A percentile compares a stretch with the other conserved stretches of the same genome.
These are phyloP conservation scores for Eucalyptus sp. DNA, from an alignment of 345 rosid species.

Conservation along the genomic window DNA sequence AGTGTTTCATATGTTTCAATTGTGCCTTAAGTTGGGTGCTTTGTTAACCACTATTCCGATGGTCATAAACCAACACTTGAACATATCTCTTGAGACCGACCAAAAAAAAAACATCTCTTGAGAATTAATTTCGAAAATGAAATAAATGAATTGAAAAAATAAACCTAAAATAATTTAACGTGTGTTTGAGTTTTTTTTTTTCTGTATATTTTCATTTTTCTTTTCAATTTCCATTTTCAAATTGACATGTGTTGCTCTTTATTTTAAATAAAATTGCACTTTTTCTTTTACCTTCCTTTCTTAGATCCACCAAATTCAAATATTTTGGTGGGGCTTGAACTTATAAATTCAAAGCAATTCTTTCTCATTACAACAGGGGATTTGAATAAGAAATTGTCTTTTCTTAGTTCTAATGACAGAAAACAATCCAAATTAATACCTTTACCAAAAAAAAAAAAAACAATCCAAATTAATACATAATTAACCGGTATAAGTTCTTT, in stretches of 20 bases:
- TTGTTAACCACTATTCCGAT: no score
- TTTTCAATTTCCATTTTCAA: neutral
- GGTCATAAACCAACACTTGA: neutral
- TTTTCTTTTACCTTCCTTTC: no score
- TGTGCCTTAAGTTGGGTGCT: no score
- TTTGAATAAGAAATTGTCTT: neutral
- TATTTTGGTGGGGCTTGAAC: neutral
- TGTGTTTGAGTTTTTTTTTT: neutral
- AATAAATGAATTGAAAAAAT: neutral
- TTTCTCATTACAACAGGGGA: neutral
- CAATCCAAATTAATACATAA: no score
- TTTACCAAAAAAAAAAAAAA: no score
- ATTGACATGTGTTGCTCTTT: neutral
- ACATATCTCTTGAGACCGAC: neutral
- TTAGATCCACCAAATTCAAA: neutral
- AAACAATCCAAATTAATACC: no score
- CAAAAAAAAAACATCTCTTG: no score
- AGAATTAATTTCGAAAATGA: neutral
- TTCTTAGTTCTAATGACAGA: neutral
- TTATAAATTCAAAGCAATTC: neutral
- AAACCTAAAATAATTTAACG: neutral
- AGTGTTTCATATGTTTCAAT: no score
- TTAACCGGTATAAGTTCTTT: neutral
- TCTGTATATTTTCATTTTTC: neutral
- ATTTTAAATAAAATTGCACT: no score